Evolutionary conservation across 1,139 yeast species (phyloP).

Genomic region (Pichia sp.): DNA sequence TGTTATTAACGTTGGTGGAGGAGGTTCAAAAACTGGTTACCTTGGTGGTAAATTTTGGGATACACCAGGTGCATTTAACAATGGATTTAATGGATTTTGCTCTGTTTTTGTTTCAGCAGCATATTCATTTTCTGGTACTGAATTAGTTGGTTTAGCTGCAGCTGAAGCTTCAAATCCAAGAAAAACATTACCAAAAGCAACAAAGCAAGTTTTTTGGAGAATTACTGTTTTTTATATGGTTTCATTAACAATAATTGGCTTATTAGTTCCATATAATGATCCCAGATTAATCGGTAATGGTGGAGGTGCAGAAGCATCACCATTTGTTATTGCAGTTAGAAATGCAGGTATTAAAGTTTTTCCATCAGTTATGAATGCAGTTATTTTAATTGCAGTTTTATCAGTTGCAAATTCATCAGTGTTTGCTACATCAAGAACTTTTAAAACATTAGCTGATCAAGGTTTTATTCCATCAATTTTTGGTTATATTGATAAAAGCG

Average conservation of each 20-base stretch:
- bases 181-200: constrained; percentile 64
- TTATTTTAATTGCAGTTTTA: constrained; percentile 56
- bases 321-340: constrained; percentile 64
- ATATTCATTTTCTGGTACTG: constrained; percentile 50
- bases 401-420: constrained; percentile 70
- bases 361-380: constrained; percentile 62
- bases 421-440: constrained; percentile 69
- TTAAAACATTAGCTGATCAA: constrained; percentile 70
- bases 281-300: constrained; percentile 37
- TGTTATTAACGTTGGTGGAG: constrained; percentile 51
- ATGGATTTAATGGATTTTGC: constrained; percentile 39
- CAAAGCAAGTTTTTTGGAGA: constrained; percentile 70
- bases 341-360: constrained; percentile 49
- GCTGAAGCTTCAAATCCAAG: constrained; percentile 40
- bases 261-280: constrained; percentile 57
- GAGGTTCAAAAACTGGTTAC: constrained; percentile 46
- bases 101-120: constrained; percentile 47
- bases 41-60: constrained; percentile 55
- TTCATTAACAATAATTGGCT: constrained; percentile 45
- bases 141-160: constrained; percentile 38
- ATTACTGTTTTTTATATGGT: constrained; percentile 53
- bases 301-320: constrained; percentile 55
- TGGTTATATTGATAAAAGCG: constrained; percentile 62
- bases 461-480: constrained; percentile 70
- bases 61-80: constrained; percentile 56